phyloP scores from a whole-genome alignment of 1,139 yeast genomes.

The Pichia sp. region DNA sequence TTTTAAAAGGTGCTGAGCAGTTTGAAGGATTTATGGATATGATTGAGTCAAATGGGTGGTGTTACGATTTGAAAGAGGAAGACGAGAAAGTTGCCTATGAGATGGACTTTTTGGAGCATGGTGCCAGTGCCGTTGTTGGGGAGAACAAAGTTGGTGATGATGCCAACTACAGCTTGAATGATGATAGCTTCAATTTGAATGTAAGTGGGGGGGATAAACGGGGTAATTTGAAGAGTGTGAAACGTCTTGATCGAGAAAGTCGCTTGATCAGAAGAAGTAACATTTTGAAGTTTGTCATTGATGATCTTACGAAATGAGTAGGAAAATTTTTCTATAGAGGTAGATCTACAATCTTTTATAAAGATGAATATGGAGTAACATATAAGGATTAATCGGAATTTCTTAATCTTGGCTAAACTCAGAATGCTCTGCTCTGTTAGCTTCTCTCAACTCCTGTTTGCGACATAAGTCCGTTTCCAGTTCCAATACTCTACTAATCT shows the following conservation, averaged over 20 bases:
- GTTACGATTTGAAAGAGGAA: conserved; percentile 11
- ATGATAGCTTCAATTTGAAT: not conserved
- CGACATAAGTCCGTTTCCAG: conserved; percentile 47
- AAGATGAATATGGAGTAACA: not conserved
- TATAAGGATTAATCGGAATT: too few species aligned
- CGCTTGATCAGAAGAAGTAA: conserved; percentile 24
- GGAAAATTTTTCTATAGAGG: not conserved
- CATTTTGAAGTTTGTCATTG: conserved; percentile 26
- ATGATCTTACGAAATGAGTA: conserved; percentile 14
- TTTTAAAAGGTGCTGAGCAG: conserved; percentile 53
- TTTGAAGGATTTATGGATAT: conserved; percentile 61
- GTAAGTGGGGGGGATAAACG: not conserved
- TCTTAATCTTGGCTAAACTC: too few species aligned
- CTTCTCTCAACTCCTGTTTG: conserved; percentile 1
- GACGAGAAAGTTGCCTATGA: conserved; percentile 8
- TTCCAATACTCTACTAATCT: conserved; percentile 66
- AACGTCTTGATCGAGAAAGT: conserved; percentile 18
- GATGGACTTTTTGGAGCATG: conserved; percentile 4
- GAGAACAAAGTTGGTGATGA: not conserved
- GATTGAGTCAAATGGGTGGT: conserved; percentile 59
- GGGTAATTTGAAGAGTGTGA: not conserved
- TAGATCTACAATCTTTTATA: not conserved
- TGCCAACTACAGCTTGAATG: not conserved
- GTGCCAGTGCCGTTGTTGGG: not conserved
- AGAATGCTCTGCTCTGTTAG: not conserved